Base-by-base conservation (phyloP, 495 filamentous ascomycete genomes). In the Penicillium pulvis region DNA sequence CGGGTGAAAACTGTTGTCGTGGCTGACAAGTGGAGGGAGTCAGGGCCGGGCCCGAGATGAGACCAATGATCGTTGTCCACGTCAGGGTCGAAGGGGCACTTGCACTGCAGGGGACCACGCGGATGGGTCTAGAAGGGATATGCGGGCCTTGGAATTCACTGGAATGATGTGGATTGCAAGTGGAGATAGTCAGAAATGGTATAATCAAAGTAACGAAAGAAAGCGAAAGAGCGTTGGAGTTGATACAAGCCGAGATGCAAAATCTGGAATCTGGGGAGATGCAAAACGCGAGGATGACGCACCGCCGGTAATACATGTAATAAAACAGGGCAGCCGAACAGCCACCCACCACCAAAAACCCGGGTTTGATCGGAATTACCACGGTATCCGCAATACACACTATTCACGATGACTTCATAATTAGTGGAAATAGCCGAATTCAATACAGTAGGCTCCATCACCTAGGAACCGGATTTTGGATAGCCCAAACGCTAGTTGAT, bases 51-150 rank as follows among this genome's bases (percentile, higher is more conserved):
- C 58, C 30, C 58, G 26, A 54, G 30, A 24, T 28, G 66, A 64
- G 61, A 42, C 75, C 75, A 79, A 79, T 79, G 65, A 71, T 47
- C 45, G 64, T 55, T 50, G 68, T 67, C 75, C 75, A 79, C 75
- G 75, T 79, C 75, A 73, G 62, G 39, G 65, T 53, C 58, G 59
- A 62, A 36, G 60, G 65, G 35, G 60, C 46, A 49, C 51, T 63
- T 45, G 57, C 43, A 57, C 67, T 63, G 64, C 67, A 70, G 64
- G 59, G 60, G 47, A 67, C 51, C 59, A 61, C 64, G 56, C 61
- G 64, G 64, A 58, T 58, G 54, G 60, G 66, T 65, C 63, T 63
- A 65, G 64, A 65, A 51, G 56, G 56, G 41, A 50, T 50, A 35
- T 24, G 46, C 59, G 43, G 55, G 14, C 39, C 39, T 17, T 30